These are phyloP conservation scores for Corymbia calophylla DNA, from an alignment of 441 rosid genomes.

Conservation along the genomic window DNA sequence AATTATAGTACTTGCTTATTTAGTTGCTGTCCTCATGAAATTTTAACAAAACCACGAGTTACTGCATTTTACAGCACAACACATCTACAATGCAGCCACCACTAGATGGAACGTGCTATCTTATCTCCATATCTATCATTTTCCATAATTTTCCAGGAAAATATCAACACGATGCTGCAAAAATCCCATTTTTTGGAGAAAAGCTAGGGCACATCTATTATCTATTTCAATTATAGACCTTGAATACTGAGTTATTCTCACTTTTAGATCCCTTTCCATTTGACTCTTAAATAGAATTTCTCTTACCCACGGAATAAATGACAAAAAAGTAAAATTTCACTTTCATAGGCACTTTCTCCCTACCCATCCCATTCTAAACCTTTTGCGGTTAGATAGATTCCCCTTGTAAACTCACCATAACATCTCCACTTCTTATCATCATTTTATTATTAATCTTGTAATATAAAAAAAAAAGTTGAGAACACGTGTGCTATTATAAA, in stretches of 20 bases:
- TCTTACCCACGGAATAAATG: neutral
- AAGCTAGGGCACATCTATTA: too few relatives aligned
- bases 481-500: too few relatives aligned
- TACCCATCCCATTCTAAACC: too few relatives aligned
- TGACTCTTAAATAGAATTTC: neutral
- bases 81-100: neutral
- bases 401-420: too few relatives aligned
- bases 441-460: too few relatives aligned
- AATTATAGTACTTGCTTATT: neutral
- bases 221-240: neutral
- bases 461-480: too few relatives aligned
- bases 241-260: neutral
- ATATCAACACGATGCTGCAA: neutral
- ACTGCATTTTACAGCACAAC: neutral
- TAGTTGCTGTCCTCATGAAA: too few relatives aligned
- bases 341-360: too few relatives aligned
- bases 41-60: too few relatives aligned
- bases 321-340: neutral
- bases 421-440: too few relatives aligned
- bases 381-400: too few relatives aligned
- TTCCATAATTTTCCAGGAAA: neutral
- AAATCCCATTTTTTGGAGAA: neutral
- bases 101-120: neutral
- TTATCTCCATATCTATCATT: neutral
- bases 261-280: neutral